phyloP scores from a whole-genome alignment of 176 grass and related monocot genomes.

The barley (Hordeum vulgare) region MorexV3_pseudomolecules_assembly NC_058520.1:591663710-591664209 shows the following conservation, averaged over 20 bases:
- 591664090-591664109: slow-evolving; percentile 38
- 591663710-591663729: slow-evolving; percentile 46
- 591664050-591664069: slow-evolving; percentile 39
- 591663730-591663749: slow-evolving; percentile 16
- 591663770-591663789: slow-evolving; percentile 10
- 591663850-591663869: slow-evolving; percentile 1
- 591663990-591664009: slow-evolving; percentile 36
- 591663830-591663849: slow-evolving; percentile 6
- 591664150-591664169: slow-evolving; percentile 30
- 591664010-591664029: slow-evolving; percentile 37
- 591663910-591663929: slow-evolving; percentile 41
- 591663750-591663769: slow-evolving; percentile 1
- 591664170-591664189: slow-evolving; percentile 34
- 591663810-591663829: neutral
- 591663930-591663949: slow-evolving; percentile 41
- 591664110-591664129: slow-evolving; percentile 40
- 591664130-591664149: slow-evolving; percentile 43
- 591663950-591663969: slow-evolving; percentile 36
- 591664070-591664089: slow-evolving; percentile 42
- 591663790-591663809: slow-evolving; percentile 10
- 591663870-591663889: slow-evolving; percentile 27
- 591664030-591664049: slow-evolving; percentile 33
- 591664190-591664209: slow-evolving; percentile 36
- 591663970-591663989: slow-evolving; percentile 51
- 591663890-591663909: slow-evolving; percentile 40